These are phyloP conservation scores for Kappamyces sp. DNA, from an alignment of 192 early-diverging fungal genomes.

Conservation along the genomic window DNA sequence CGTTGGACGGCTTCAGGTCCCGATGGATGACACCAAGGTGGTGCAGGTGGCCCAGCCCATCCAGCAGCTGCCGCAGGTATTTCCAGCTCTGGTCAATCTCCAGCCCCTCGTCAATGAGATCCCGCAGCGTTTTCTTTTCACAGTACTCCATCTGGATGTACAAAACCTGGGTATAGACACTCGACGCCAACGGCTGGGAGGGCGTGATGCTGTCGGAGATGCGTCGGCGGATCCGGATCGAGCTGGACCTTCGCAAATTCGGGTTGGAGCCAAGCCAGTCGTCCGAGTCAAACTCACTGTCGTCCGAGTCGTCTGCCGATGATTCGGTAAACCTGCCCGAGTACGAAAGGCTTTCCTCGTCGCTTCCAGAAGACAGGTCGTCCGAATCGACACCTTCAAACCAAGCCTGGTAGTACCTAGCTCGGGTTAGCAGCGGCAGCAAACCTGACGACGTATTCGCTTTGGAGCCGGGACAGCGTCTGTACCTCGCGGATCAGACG, in stretches of 20 bases:
- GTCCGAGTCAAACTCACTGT: background rate
- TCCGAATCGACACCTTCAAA: slow-evolving; percentile 61
- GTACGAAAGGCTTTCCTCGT: slow-evolving; percentile 24
- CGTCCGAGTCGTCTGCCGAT: no score
- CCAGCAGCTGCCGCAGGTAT: slow-evolving; percentile 82
- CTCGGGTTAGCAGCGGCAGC: background rate
- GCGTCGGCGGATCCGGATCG: no score
- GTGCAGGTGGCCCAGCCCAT: slow-evolving; percentile 86
- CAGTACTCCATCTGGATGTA: slow-evolving; percentile 99
- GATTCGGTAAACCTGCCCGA: background rate
- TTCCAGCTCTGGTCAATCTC: slow-evolving; percentile 78
- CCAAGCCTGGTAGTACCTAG: slow-evolving; percentile 82
- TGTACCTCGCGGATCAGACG: slow-evolving; percentile 85
- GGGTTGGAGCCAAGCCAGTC: no score
- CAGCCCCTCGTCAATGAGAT: slow-evolving; percentile 71
- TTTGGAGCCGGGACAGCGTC: slow-evolving; percentile 82
- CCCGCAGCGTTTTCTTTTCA: slow-evolving; percentile 83
- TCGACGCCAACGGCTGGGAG: background rate
- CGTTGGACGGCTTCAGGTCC: slow-evolving; percentile 77
- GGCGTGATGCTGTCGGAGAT: background rate
- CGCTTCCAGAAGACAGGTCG: slow-evolving; percentile 4
- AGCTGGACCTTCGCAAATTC: no score
- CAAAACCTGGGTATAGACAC: slow-evolving; percentile 30
- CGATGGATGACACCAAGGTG: slow-evolving; percentile 77
- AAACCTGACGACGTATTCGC: slow-evolving; percentile 72